Conservation (phyloP, 352 stramenopile species). For the Globisporangium polare region DNA sequence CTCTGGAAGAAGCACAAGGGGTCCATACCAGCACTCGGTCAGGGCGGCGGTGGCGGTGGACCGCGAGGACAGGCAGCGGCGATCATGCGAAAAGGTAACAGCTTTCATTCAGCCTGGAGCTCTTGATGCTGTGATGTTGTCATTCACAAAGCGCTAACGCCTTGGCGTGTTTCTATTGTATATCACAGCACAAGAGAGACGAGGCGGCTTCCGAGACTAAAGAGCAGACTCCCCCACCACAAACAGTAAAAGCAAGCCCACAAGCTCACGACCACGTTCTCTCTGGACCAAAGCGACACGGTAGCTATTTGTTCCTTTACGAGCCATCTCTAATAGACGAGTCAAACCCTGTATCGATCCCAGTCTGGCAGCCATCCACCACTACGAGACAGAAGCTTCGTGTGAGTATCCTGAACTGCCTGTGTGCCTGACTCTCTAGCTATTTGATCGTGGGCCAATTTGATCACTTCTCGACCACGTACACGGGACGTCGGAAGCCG, state of each 20-base stretch:
- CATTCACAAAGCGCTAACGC: background rate
- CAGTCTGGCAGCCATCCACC: too few relatives aligned
- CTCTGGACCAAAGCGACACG: background rate
- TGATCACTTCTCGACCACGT: conserved; percentile 61
- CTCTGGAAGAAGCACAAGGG: conserved; percentile 88
- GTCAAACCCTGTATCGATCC: background rate
- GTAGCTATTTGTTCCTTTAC: background rate
- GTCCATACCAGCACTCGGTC: conserved; percentile 61
- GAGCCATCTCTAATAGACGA: conserved; percentile 4
- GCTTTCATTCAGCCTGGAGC: background rate
- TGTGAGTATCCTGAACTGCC: background rate
- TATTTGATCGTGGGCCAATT: background rate
- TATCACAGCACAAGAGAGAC: conserved; percentile 51
- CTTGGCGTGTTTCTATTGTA: background rate
- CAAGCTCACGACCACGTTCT: background rate
- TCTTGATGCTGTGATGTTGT: background rate
- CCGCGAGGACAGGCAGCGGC: conserved; percentile 71
- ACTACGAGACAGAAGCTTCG: background rate
- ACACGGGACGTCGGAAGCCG: conserved; percentile 70
- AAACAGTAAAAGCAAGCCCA: background rate
- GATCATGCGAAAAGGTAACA: conserved; percentile 73
- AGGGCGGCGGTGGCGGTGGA: conserved; percentile 55
- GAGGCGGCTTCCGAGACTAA: conserved; percentile 33
- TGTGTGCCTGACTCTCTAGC: background rate
- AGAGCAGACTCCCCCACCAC: background rate